Evolutionary conservation across 129 eudicot species (phyloP).

Genomic region (Pittosporum tobira): DNA sequence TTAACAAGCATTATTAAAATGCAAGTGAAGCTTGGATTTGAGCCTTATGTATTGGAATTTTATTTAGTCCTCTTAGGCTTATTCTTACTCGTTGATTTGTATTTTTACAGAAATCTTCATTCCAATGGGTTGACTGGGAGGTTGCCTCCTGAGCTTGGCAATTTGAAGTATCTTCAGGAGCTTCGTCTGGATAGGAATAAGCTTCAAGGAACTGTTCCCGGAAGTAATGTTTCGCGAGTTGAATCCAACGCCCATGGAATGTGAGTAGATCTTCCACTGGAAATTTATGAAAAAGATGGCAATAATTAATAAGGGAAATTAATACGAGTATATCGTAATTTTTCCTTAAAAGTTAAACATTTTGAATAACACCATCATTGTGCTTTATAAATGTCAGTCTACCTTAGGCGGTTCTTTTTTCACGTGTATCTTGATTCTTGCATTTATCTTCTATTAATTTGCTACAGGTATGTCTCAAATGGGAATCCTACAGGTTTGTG

Average conservation of each 20-base stretch:
- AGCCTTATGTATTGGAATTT: background rate
- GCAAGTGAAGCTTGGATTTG: constrained; percentile 28
- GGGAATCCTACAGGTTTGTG: constrained; percentile 58
- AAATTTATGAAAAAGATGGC: too few relatives aligned
- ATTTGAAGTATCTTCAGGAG: constrained; percentile 58
- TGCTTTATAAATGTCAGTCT: too few relatives aligned
- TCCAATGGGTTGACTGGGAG: constrained; percentile 75
- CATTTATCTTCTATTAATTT: constrained; percentile 2
- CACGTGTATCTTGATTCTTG: background rate
- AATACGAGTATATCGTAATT: too few relatives aligned
- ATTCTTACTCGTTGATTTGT: constrained; percentile 5
- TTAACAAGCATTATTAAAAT: constrained; percentile 45
- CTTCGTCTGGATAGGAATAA: constrained; percentile 85
- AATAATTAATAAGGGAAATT: too few relatives aligned
- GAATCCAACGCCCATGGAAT: constrained; percentile 30
- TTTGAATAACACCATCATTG: too few relatives aligned
- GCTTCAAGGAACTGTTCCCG: constrained; percentile 70
- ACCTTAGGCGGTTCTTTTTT: too few relatives aligned
- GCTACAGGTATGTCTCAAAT: constrained; percentile 47
- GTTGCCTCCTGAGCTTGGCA: constrained; percentile 73
- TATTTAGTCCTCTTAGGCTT: background rate
- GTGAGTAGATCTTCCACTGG: constrained; percentile 28
- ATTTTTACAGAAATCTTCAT: constrained; percentile 56
- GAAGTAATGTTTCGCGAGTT: constrained; percentile 36
- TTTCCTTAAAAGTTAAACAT: too few relatives aligned